Conservation (phyloP, 2,329 filamentous ascomycete genomes). For the Gremmenia infestans region DNA sequence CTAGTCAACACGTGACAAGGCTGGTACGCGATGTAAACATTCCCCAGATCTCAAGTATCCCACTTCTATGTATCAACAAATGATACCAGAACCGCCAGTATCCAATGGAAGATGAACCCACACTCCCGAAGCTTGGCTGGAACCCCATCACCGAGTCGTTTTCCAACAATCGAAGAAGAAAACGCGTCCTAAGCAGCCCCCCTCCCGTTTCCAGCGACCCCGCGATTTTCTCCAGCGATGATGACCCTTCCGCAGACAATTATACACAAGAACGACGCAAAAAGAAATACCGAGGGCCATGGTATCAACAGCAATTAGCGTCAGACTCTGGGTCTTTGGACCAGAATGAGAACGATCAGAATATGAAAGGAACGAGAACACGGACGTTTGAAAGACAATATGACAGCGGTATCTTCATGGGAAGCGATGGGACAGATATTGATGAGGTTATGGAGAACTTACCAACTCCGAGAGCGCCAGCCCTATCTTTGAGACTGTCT, state of each 20-base stretch:
- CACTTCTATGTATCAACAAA: slow-evolving; percentile 6
- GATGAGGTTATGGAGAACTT: slow-evolving; percentile 32
- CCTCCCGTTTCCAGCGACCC: slow-evolving; percentile 59
- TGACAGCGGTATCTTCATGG: slow-evolving; percentile 68
- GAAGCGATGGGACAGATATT: slow-evolving; percentile 50
- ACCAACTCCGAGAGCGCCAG: slow-evolving; percentile 1
- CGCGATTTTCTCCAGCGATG: slow-evolving; percentile 66
- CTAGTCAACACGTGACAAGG: too few relatives aligned
- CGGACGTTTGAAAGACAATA: slow-evolving; percentile 49
- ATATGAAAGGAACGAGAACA: slow-evolving; percentile 37
- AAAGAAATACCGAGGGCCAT: slow-evolving; percentile 59
- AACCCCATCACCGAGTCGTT: slow-evolving; percentile 15
- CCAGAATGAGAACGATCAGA: slow-evolving; percentile 5
- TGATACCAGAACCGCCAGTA: slow-evolving; percentile 1
- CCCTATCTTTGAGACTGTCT: slow-evolving; percentile 12
- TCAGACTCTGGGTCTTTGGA: slow-evolving; percentile 18
- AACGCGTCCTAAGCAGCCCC: slow-evolving; percentile 36
- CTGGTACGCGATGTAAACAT: too few relatives aligned
- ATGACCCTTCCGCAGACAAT: slow-evolving; percentile 62
- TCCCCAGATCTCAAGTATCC: too few relatives aligned
- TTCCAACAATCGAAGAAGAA: slow-evolving; percentile 28
- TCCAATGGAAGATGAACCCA: slow-evolving; percentile 34
- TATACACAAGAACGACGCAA: slow-evolving; percentile 57
- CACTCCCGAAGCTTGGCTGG: slow-evolving; percentile 31
- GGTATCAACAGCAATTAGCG: slow-evolving; percentile 58